phyloP scores from a whole-genome alignment of 1,284 basidiomycete genomes.

The Boletus sp. region DNA sequence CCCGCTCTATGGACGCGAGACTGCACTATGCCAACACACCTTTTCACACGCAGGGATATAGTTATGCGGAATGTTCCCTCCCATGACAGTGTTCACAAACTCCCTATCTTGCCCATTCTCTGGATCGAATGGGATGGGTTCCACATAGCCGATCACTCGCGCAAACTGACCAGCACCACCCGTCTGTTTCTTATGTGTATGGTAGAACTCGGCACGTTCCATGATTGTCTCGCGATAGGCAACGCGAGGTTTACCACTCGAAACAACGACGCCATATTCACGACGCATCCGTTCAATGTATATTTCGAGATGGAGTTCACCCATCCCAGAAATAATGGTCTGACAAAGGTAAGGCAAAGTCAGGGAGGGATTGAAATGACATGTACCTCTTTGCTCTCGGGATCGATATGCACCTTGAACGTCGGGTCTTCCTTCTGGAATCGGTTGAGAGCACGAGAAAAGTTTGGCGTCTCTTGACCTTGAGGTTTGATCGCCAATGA shows the following conservation, averaged over 20 bases:
- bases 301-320: constrained; percentile 97
- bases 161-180: constrained; percentile 98
- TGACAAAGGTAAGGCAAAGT: constrained; percentile 30
- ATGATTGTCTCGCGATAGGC: constrained; percentile 96
- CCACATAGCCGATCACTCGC: constrained; percentile 87
- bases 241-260: constrained; percentile 94
- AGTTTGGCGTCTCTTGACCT: constrained; percentile 91
- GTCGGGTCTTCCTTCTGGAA: constrained; percentile 99
- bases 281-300: constrained; percentile 99
- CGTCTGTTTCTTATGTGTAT: constrained; percentile 98
- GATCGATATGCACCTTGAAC: constrained; percentile 95
- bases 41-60: constrained; percentile 97
- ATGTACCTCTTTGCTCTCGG: constrained; percentile 85
- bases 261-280: constrained; percentile 94
- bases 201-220: constrained; percentile 77
- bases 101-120: constrained; percentile 60
- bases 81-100: constrained; percentile 89
- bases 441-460: constrained; percentile 93
- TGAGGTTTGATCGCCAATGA: constrained; percentile 91
- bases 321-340: constrained; percentile 99
- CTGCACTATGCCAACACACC: constrained; percentile 39
- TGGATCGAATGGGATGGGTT: constrained; percentile 81
- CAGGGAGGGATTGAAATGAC: background rate
- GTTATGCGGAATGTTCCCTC: constrained; percentile 86
- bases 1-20: background rate